Evolutionary conservation across 352 stramenopile species (phyloP).

Genomic region (Phytophthora melonis): DNA sequence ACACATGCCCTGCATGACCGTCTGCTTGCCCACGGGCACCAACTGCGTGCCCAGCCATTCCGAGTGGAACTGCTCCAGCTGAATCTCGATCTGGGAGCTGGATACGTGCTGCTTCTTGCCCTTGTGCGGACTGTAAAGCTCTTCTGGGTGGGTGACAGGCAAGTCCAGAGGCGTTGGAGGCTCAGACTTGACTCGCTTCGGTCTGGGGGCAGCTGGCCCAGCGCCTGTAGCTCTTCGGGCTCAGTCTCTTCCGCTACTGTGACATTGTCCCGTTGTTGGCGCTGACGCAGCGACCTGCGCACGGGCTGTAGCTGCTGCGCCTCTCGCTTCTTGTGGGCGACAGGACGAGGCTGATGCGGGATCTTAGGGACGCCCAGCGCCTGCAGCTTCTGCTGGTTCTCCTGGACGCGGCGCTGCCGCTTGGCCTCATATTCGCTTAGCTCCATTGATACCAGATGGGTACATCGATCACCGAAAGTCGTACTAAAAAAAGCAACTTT

Average conservation of each 20-base stretch:
- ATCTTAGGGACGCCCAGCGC: conserved; percentile 47
- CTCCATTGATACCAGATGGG: conserved; percentile 12
- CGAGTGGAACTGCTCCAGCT: conserved; percentile 53
- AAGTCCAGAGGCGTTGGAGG: conserved; percentile 12
- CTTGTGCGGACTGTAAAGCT: background rate
- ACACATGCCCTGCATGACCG: conserved; percentile 62
- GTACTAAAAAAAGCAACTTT: too few relatives aligned
- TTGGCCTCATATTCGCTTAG: conserved; percentile 71
- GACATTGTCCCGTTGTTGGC: conserved; percentile 4
- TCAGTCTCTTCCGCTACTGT: background rate
- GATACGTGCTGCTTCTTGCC: conserved; percentile 20
- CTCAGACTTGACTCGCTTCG: conserved; percentile 12
- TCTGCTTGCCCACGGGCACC: conserved; percentile 56
- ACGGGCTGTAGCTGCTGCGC: conserved; percentile 10
- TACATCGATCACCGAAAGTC: too few relatives aligned
- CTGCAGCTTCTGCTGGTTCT: conserved; percentile 56
- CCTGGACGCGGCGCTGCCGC: conserved; percentile 58
- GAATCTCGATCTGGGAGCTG: conserved; percentile 45
- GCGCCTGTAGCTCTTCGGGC: background rate
- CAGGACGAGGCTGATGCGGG: background rate
- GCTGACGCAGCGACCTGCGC: conserved; percentile 40
- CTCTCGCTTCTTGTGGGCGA: conserved; percentile 10
- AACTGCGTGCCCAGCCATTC: conserved; percentile 63
- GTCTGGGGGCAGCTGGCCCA: background rate
- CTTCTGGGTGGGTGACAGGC: conserved; percentile 5